Evolutionary conservation across 257 asterid species (phyloP), one percentile per base, ranked within the genome.

Genomic region (Dorcoceras hygrometricum): DNA sequence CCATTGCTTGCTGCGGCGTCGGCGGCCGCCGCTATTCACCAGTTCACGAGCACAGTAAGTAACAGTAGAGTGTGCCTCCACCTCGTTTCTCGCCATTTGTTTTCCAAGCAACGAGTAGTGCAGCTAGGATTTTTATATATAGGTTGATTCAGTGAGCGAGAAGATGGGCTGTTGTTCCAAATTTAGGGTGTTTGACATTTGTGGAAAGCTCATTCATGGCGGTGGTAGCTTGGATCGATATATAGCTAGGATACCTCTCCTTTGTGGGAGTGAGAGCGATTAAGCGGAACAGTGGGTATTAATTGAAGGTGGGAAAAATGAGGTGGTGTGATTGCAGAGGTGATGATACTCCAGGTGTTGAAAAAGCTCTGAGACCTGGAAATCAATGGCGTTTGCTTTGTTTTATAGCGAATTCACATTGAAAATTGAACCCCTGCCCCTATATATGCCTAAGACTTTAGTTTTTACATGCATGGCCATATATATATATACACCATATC

Each of bases 331-430:
- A 66, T 46, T 69, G 65, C 57, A 75, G 76, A 65, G 67, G 71
- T 68, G 79, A 28, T 63, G 36, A n/a, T 23, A 25, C 65, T 76
- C 77, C 91, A 85, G 83, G 86, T 85, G 92, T 86, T 86, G 77
- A 61, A 71, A 86, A 81, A 73, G 76, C 80, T 83, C 91, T 86
- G 91, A 28, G 56, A 8, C 53, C 59, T 66, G 60, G 61, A 71
- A 73, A 68, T 80, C 86, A 77, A 79, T 84, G 86, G 86, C 72
- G 68, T 51, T 69, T 65, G 46, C 48, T 69, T 18, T 23, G 11
- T 9, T 18, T 3, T 23, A 0, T 43, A 43, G 51, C 51, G 12
- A 5, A 34, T 34, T 34, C 16, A 6, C 23, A 26, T 65, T 50
- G 69, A 65, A 68, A 39, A 36, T 16, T 25, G 73, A 59, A 57